Evolutionary conservation across 2,329 filamentous ascomycete genomes (phyloP).

Genomic region (Xylaria sp.): DNA sequence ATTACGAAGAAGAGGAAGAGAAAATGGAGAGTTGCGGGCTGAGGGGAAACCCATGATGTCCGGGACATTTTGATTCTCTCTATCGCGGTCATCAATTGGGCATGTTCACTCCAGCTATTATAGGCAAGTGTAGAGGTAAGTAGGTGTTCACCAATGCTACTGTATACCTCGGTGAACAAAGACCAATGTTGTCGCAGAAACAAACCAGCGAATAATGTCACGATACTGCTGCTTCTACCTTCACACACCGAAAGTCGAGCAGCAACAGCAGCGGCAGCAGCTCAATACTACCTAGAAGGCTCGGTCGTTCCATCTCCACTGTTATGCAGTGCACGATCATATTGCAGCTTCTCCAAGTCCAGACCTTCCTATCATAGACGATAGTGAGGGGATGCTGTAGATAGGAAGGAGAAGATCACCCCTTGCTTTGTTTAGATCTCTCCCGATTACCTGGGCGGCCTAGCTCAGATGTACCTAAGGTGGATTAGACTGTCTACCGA

Average conservation of each 20-base stretch:
- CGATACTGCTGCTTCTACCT: neutral
- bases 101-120: neutral
- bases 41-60: conserved; percentile 32
- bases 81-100: neutral
- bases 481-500: no score
- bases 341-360: conserved; percentile 30
- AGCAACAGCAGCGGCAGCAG: neutral
- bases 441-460: neutral
- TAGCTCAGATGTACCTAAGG: no score
- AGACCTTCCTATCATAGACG: conserved; percentile 33
- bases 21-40: conserved; percentile 24
- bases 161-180: conserved; percentile 1
- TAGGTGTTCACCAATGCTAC: neutral
- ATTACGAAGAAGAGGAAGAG: conserved; percentile 28
- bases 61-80: conserved; percentile 6
- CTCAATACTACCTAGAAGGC: neutral
- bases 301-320: conserved; percentile 18
- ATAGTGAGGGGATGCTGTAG: conserved; percentile 7
- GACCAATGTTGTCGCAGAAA: neutral
- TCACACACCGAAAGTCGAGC: conserved; percentile 12
- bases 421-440: conserved; percentile 4
- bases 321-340: conserved; percentile 30
- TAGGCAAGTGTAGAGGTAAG: neutral
- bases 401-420: conserved; percentile 18
- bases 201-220: neutral